A percentile compares a stretch with the other conserved stretches of the same genome.
These are phyloP conservation scores for Cladophialophora psammophila DNA, from an alignment of 2,329 filamentous ascomycete genomes.

Conservation along the genomic window DNA sequence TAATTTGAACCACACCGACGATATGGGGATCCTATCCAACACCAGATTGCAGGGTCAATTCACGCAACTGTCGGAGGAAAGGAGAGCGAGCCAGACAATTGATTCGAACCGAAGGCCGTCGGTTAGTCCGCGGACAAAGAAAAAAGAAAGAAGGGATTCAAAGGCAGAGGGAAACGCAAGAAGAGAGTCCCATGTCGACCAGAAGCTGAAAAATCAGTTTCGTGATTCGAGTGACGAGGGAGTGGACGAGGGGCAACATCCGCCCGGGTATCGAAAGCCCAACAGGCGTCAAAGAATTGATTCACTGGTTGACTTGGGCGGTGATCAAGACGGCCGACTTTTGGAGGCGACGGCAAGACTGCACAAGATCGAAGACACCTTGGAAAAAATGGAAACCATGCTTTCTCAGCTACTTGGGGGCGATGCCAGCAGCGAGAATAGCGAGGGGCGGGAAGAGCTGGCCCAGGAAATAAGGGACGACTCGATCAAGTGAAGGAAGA, in stretches of 20 bases:
- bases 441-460: slow-evolving; percentile 28
- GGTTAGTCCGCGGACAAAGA: slow-evolving; percentile 15
- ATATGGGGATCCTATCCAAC: slow-evolving; percentile 25
- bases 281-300: slow-evolving; percentile 34
- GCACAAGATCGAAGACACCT: slow-evolving; percentile 38
- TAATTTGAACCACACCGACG: slow-evolving; percentile 53
- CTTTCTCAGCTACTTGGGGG: slow-evolving; percentile 32
- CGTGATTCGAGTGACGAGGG: slow-evolving; percentile 33
- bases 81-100: slow-evolving; percentile 21
- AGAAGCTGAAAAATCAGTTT: slow-evolving; percentile 35
- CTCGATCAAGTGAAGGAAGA: slow-evolving; percentile 20
- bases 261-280: slow-evolving; percentile 25
- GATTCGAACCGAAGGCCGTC: slow-evolving; percentile 18
- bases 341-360: slow-evolving; percentile 38
- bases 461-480: slow-evolving; percentile 19
- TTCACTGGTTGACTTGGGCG: slow-evolving; percentile 31
- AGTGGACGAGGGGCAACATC: slow-evolving; percentile 28
- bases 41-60: slow-evolving; percentile 24
- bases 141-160: slow-evolving; percentile 18
- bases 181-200: slow-evolving; percentile 17
- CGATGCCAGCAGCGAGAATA: slow-evolving; percentile 31
- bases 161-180: background rate
- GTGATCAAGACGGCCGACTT: slow-evolving; percentile 25
- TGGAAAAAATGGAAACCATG: slow-evolving; percentile 39
- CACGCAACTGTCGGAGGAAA: slow-evolving; percentile 4